These are phyloP conservation scores for Suillus weaverae DNA, from an alignment of 768 basidiomycete species.

Conservation along the genomic window DNA sequence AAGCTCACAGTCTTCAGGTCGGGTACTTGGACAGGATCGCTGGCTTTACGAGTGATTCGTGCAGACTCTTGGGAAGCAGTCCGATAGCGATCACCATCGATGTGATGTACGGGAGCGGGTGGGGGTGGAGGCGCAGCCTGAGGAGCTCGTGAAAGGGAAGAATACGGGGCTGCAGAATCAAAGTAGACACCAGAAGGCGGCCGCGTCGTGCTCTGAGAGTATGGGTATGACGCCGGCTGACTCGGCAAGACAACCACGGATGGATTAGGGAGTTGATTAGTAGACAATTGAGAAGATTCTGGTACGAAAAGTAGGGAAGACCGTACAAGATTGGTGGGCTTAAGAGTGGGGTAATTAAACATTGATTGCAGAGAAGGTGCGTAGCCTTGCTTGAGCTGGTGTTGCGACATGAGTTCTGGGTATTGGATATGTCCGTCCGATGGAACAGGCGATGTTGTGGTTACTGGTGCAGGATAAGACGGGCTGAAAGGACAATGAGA, in stretches of 20 bases:
- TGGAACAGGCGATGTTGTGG: slow-evolving; percentile 67
- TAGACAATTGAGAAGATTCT: slow-evolving; percentile 26
- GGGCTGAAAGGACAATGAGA: slow-evolving; percentile 20
- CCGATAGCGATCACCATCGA: slow-evolving; percentile 28
- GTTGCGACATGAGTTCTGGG: slow-evolving; percentile 75
- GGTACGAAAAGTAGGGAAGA: slow-evolving; percentile 49
- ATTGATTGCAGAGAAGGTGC: slow-evolving; percentile 75
- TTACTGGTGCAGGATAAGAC: slow-evolving; percentile 57
- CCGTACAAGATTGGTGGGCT: slow-evolving; percentile 34
- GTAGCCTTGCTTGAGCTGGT: slow-evolving; percentile 78
- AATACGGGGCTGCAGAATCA: slow-evolving; percentile 15
- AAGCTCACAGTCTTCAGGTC: slow-evolving; percentile 66
- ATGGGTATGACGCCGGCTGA: slow-evolving; percentile 15
- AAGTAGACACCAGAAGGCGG: slow-evolving; percentile 3
- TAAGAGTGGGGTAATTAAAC: slow-evolving; percentile 47
- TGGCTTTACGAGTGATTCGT: slow-evolving; percentile 32
- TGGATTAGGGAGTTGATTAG: slow-evolving; percentile 31
- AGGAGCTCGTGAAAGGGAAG: slow-evolving; percentile 26
- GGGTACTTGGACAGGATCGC: slow-evolving; percentile 32
- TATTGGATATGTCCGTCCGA: slow-evolving; percentile 52
- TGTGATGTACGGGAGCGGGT: slow-evolving; percentile 24
- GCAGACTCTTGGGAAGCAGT: slow-evolving; percentile 37
- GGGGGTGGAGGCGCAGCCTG: slow-evolving; percentile 24
- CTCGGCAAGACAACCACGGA: slow-evolving; percentile 27
- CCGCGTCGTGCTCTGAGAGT: slow-evolving; percentile 14